Percentiles rank a stretch among this genome's conserved stretches.
phyloP scores from a whole-genome alignment of 257 asterid species.

The Solanum etuberosum region DNA sequence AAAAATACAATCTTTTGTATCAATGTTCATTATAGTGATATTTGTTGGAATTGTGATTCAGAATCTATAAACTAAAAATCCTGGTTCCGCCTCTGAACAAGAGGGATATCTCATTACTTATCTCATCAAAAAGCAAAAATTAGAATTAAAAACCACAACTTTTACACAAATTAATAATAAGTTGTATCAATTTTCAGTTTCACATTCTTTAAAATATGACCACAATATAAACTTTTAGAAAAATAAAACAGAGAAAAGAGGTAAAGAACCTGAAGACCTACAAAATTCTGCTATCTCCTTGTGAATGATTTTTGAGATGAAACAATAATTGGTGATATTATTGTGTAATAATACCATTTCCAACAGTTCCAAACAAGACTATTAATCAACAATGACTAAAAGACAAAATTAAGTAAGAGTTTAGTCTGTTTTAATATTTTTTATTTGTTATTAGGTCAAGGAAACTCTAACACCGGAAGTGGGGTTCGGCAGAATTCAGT shows the following conservation, averaged over 20 bases:
- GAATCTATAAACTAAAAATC: neutral
- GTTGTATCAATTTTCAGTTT: neutral
- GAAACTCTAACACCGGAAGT: neutral
- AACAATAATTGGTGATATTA: neutral
- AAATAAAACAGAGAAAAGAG: neutral
- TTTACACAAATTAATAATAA: neutral
- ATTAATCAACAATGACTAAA: neutral
- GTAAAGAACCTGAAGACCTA: neutral
- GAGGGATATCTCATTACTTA: neutral
- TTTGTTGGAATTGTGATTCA: neutral
- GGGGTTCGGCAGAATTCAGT: neutral
- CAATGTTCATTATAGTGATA: too few species aligned
- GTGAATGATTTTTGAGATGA: neutral
- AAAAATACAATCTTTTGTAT: neutral
- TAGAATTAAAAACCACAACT: neutral
- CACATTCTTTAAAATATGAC: neutral
- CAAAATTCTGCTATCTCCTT: neutral
- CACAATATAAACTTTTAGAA: neutral
- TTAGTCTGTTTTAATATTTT: neutral
- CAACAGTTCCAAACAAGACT: neutral
- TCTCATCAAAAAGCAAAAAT: neutral
- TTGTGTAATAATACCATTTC: neutral
- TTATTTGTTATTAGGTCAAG: neutral
- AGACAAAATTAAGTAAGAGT: neutral
- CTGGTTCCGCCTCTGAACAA: neutral